phyloP scores from a whole-genome alignment of 2,329 filamentous ascomycete genomes.

The Fusarium agapanthi region DNA sequence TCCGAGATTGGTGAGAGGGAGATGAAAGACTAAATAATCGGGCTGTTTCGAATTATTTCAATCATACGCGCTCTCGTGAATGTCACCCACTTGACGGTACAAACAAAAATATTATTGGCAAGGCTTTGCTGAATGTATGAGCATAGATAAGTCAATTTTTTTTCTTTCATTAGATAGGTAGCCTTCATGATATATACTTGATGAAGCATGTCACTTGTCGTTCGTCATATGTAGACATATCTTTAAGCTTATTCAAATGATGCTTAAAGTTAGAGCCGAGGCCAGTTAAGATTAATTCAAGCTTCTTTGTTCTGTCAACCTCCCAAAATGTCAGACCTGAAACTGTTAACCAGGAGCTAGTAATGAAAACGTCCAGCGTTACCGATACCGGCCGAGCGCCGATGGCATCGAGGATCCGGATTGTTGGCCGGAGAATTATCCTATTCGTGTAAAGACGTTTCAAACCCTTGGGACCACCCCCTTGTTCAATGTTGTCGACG shows the following conservation, averaged over 20 bases:
- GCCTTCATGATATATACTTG: neutral
- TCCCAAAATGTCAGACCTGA: neutral
- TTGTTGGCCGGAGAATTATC: conserved; percentile 35
- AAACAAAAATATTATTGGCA: neutral
- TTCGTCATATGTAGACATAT: neutral
- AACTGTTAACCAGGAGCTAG: neutral
- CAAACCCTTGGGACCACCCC: neutral
- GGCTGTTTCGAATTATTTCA: neutral
- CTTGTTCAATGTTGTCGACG: neutral
- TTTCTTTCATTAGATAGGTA: neutral
- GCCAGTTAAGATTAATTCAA: neutral
- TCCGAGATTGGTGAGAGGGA: neutral
- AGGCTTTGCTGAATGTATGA: neutral
- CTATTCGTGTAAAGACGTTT: conserved; percentile 36
- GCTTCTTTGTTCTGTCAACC: neutral
- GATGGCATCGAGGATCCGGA: neutral
- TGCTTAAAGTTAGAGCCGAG: conserved; percentile 3
- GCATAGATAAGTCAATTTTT: no score
- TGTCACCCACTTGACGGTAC: neutral
- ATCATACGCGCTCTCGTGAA: neutral
- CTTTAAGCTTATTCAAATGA: conserved; percentile 2
- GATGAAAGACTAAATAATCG: neutral
- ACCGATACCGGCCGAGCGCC: neutral
- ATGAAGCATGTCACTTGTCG: neutral
- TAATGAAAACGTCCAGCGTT: neutral